Evolutionary conservation across 2,329 filamentous ascomycete species (phyloP).

Genomic region (Venturiaceae sp.): DNA sequence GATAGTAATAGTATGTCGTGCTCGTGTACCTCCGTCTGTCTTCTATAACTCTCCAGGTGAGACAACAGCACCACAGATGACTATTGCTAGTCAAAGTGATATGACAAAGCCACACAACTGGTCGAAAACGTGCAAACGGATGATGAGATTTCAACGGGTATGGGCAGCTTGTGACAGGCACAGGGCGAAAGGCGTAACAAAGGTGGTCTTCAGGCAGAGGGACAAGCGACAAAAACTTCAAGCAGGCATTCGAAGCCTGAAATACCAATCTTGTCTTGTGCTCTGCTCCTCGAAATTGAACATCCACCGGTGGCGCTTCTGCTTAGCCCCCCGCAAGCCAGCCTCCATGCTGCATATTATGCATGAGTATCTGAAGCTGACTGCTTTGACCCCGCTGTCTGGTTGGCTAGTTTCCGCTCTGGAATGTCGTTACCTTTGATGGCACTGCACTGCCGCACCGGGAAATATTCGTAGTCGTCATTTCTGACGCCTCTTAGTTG

Average conservation of each 20-base stretch:
- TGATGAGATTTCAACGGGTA: background rate
- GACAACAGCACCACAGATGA: background rate
- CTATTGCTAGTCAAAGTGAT: background rate
- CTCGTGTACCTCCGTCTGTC: background rate
- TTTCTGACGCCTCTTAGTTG: too few species aligned
- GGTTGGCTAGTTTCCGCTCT: background rate
- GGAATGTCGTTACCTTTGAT: background rate
- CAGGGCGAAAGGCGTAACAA: background rate
- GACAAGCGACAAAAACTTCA: background rate
- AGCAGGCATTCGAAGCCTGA: background rate
- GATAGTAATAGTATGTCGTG: background rate
- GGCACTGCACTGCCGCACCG: background rate
- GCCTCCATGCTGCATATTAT: background rate
- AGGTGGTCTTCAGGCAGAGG: background rate
- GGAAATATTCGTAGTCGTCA: background rate
- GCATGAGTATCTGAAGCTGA: background rate
- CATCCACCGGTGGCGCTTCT: background rate
- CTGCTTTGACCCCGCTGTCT: background rate
- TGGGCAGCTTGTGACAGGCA: background rate
- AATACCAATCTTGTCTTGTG: background rate
- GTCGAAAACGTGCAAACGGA: background rate
- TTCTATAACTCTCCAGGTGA: background rate
- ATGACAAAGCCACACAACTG: background rate
- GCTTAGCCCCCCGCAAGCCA: background rate
- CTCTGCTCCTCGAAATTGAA: background rate